Percentiles rank a stretch among this genome's conserved stretches.
Conservation (phyloP, 2,329 filamentous ascomycete genomes). For the Claviceps maximensis region DNA sequence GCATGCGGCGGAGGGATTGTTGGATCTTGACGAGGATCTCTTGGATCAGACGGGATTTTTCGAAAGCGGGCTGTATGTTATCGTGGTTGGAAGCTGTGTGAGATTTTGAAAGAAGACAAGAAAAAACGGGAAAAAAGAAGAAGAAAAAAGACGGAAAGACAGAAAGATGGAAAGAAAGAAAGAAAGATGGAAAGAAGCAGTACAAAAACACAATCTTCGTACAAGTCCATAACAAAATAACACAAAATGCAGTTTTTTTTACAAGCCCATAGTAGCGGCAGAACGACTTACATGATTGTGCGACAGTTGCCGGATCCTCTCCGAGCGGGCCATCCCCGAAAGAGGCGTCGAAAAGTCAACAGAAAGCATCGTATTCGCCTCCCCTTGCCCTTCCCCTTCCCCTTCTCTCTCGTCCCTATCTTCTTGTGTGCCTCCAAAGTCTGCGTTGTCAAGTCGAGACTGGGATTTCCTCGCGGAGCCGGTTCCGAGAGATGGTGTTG, state of each 20-base stretch:
- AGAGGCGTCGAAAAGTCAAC: conserved; percentile 28
- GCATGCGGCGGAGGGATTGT: conserved; percentile 26
- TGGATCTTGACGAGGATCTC: conserved; percentile 25
- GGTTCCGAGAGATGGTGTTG: neutral
- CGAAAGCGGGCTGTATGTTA: conserved; percentile 18
- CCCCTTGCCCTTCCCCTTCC: neutral
- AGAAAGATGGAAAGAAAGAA: neutral
- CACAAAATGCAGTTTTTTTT: no score
- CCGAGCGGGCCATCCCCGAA: conserved; percentile 20
- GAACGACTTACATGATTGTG: conserved; percentile 23
- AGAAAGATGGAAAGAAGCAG: neutral
- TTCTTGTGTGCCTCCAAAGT: neutral
- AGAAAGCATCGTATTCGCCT: conserved; percentile 18
- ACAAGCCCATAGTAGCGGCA: no score
- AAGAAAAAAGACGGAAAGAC: neutral
- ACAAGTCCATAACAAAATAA: no score
- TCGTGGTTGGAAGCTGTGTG: neutral
- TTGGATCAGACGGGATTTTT: conserved; percentile 20
- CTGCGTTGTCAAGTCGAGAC: neutral
- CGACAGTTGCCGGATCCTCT: conserved; percentile 25
- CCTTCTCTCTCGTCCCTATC: neutral
- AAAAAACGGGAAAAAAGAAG: neutral
- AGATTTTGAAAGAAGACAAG: neutral
- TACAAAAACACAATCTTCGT: no score
- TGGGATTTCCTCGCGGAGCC: neutral